Base-by-base conservation (phyloP, 495 filamentous ascomycete species). In the Poronia punctata region DNA sequence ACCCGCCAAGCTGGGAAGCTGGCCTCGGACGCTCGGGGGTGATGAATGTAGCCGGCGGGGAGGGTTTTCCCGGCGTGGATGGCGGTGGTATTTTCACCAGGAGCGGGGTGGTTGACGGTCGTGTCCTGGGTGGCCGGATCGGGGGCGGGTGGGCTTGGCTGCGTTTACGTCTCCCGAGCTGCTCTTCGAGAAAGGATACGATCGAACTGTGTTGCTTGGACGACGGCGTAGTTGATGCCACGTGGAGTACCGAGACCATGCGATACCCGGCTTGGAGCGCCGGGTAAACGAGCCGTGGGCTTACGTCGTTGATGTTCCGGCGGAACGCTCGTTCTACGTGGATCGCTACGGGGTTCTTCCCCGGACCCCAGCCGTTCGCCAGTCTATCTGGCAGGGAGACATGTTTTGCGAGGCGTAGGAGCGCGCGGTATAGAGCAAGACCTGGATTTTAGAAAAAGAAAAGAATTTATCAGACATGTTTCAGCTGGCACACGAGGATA, bases 341-440 rank as follows among this genome's bases (percentile, higher is more conserved):
- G 26, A 56, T 42, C 6, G 44, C 43, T 45, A 69, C 46, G 1
- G 66, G 67, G 50, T 65, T 62, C 52, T 23, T 69, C 48, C 42
- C 60, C 0, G 19, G 0, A 45, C 50, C 66, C 57, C 46, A 74
- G 52, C 38, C 65, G 34, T 32, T 43, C 25, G 46, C 62, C 59
- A 60, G 66, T 51, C 50, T 62, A 56, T 45, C 51, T 42, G 46
- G 60, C 39, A 70, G 50, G n/a, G 70, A 64, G 35, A 82, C 54
- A 38, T 57, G 64, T 14, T 60, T 53, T 52, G 65, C 78, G 65
- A 76, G 74, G 45, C 71, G 76, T 23, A 88, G 65, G 49, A 92
- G 76, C 21, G 81, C 76, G 49, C 80, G 71, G 59, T 82, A 88
- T 37, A 92, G 79, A 23, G 83, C 76, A 51, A 84, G 66, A 55